A percentile compares a stretch with the other conserved stretches of the same genome.
Conservation (phyloP, 108 stramenopile genomes). For the Nitzschia palea region DNA sequence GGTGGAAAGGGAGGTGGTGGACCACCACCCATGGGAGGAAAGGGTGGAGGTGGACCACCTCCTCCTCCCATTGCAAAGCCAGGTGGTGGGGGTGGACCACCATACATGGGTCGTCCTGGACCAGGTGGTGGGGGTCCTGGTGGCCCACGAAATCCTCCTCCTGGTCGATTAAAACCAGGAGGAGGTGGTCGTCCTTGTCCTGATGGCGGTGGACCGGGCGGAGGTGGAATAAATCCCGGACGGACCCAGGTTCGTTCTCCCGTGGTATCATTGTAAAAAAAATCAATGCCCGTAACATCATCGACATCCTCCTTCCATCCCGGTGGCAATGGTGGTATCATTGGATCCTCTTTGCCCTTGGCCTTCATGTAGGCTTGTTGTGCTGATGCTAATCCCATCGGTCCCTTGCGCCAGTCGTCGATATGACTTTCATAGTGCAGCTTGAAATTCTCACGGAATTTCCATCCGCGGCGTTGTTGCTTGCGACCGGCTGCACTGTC, state of each 20-base stretch:
- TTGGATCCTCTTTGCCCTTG: slow-evolving; percentile 44
- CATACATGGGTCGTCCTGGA: slow-evolving; percentile 1
- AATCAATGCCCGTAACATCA: slow-evolving; percentile 70
- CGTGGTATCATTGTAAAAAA: slow-evolving; percentile 61
- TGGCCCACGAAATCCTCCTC: neutral
- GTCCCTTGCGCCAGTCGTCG: slow-evolving; percentile 69
- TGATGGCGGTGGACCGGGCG: slow-evolving; percentile 37
- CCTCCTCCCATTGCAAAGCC: slow-evolving; percentile 4
- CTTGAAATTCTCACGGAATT: slow-evolving; percentile 91
- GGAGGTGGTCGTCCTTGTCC: neutral
- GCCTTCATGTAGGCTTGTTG: slow-evolving; percentile 51
- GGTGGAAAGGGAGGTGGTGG: slow-evolving; percentile 10
- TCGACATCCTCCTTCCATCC: slow-evolving; percentile 83
- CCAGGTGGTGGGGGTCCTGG: neutral
- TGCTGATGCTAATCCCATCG: slow-evolving; percentile 84
- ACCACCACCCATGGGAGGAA: slow-evolving; percentile 9
- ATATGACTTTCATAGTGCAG: slow-evolving; percentile 63
- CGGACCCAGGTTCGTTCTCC: slow-evolving; percentile 83
- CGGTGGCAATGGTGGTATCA: slow-evolving; percentile 80
- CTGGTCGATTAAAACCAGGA: neutral
- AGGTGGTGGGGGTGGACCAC: slow-evolving; percentile 14
- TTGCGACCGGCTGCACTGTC: slow-evolving; percentile 87
- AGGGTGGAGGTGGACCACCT: slow-evolving; percentile 19
- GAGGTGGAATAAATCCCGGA: slow-evolving; percentile 85
- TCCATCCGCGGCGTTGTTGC: slow-evolving; percentile 92